Evolutionary conservation across 192 early-diverging fungal species (phyloP).

Genomic region (Gaertneriomyces sp.): DNA sequence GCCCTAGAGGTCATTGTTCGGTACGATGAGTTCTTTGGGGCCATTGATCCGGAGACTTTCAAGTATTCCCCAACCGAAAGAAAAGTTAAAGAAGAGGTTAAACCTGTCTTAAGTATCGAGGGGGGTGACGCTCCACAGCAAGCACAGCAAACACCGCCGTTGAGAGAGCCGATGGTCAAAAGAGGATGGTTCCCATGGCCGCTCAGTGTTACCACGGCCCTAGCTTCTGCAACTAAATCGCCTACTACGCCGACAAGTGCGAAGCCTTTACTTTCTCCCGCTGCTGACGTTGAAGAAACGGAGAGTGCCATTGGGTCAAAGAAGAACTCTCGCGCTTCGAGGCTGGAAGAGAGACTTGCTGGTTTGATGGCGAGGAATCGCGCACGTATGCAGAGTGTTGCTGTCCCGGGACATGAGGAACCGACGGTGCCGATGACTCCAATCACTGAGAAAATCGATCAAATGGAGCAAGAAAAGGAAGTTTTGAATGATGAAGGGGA

Average conservation of each 20-base stretch:
- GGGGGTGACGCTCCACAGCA: not conserved
- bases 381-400: not conserved
- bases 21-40: conserved; percentile 25
- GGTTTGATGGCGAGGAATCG: conserved; percentile 13
- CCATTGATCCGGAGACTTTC: conserved; percentile 9
- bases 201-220: not conserved
- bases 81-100: not conserved
- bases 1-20: conserved; percentile 32
- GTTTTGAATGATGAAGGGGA: not conserved
- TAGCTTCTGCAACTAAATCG: not conserved
- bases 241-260: not conserved
- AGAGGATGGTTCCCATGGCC: conserved; percentile 26
- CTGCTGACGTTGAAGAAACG: not conserved
- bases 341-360: conserved; percentile 15
- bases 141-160: conserved; percentile 12
- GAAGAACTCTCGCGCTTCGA: conserved; percentile 8
- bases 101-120: not conserved
- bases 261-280: not conserved
- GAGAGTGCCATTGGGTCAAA: conserved; percentile 6
- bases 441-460: not conserved
- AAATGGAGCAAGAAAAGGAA: no score
- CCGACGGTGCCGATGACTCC: not conserved
- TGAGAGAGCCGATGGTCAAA: conserved; percentile 16
- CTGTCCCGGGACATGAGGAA: conserved; percentile 8
- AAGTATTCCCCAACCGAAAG: not conserved